Percentiles rank a stretch among this genome's conserved stretches.
phyloP scores from a whole-genome alignment of 805 yeast species.

The Candida arabinofermentans region DNA sequence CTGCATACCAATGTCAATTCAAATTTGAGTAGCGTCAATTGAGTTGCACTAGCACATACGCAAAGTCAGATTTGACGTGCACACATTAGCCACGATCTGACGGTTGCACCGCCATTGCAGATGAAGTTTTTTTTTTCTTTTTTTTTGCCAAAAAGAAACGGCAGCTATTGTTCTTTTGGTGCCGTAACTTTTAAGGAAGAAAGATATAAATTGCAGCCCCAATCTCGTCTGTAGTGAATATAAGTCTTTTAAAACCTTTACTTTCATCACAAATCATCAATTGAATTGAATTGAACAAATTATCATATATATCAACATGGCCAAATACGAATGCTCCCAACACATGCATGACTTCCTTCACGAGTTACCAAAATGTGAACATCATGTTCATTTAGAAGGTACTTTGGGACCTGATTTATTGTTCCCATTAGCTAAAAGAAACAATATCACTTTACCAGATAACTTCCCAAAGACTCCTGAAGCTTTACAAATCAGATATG shows the following conservation, averaged over 20 bases:
- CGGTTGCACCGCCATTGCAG: too few relatives aligned
- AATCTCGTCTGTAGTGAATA: neutral
- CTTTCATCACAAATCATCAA: neutral
- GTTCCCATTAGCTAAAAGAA: constrained; percentile 65
- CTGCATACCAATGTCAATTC: too few relatives aligned
- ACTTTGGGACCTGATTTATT: constrained; percentile 73
- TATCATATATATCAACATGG: constrained; percentile 1
- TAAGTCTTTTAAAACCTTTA: neutral
- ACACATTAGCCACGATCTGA: too few relatives aligned
- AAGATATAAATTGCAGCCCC: too few relatives aligned
- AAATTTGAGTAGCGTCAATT: too few relatives aligned
- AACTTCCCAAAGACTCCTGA: constrained; percentile 58
- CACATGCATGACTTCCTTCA: constrained; percentile 48
- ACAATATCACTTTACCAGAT: constrained; percentile 55
- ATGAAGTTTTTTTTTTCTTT: too few relatives aligned
- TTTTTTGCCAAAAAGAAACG: neutral
- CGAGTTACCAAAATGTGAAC: constrained; percentile 84
- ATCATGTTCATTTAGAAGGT: constrained; percentile 82
- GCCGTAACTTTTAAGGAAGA: too few relatives aligned
- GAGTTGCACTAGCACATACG: too few relatives aligned
- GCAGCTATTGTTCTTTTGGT: neutral
- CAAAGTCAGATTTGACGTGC: too few relatives aligned
- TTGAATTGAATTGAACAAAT: neutral
- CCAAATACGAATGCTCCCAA: constrained; percentile 29
- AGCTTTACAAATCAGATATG: constrained; percentile 55